phyloP scores from a whole-genome alignment of 345 rosid genomes.

The Citrus hindsii region DNA sequence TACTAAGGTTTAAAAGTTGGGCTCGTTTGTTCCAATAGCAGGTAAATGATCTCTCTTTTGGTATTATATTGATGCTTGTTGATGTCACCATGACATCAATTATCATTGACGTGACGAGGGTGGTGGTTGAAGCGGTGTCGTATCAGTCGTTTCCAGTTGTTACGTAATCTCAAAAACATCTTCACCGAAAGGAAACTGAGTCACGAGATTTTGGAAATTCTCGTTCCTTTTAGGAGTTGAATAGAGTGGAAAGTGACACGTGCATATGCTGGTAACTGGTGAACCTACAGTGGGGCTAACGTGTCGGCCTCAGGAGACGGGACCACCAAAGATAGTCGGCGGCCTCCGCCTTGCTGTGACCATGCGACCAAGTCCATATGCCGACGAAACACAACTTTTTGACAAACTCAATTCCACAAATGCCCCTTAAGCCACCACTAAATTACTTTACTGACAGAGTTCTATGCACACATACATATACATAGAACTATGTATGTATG shows the following conservation, averaged over 20 bases:
- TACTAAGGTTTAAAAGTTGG: no score
- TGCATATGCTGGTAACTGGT: neutral
- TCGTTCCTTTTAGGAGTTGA: neutral
- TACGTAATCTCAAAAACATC: neutral
- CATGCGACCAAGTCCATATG: conserved; percentile 24
- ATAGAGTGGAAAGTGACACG: conserved; percentile 26
- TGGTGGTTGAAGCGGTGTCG: neutral
- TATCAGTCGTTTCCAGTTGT: neutral
- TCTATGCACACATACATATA: no score
- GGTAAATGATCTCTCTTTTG: no score
- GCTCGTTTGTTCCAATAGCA: no score
- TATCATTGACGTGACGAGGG: neutral
- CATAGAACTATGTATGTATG: no score
- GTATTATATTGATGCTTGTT: neutral
- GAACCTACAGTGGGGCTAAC: conserved; percentile 10
- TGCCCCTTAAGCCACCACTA: neutral
- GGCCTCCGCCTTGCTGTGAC: conserved; percentile 34
- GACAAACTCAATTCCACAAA: neutral
- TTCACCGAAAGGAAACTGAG: neutral
- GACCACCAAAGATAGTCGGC: conserved; percentile 51
- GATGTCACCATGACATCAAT: conserved; percentile 10
- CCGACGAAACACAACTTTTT: conserved; percentile 59
- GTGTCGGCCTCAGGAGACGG: conserved; percentile 33
- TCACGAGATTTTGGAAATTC: conserved; percentile 10
- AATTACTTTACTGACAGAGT: neutral